A percentile compares a stretch with the other conserved stretches of the same genome.
phyloP scores from a whole-genome alignment of 2,329 filamentous ascomycete genomes.

The Aureobasidium sp. region DNA sequence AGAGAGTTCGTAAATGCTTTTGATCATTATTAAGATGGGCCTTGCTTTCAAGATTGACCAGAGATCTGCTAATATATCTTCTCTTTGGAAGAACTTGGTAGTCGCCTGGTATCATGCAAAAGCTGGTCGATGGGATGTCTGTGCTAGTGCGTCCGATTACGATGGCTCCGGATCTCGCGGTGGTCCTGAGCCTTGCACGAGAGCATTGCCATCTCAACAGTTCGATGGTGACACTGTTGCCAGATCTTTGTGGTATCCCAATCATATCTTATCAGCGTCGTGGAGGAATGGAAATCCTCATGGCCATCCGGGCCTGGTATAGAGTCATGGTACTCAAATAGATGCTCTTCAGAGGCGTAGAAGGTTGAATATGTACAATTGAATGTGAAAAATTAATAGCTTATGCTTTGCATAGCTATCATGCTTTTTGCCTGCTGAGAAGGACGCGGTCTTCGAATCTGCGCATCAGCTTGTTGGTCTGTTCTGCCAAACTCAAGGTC shows the following conservation, averaged over 20 bases:
- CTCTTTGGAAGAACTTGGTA: not conserved
- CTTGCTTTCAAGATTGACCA: not conserved
- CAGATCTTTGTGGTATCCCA: not conserved
- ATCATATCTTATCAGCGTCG: not conserved
- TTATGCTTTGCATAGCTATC: no score
- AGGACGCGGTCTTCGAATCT: slow-evolving; percentile 59
- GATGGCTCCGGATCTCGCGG: no score
- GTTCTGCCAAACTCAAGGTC: slow-evolving; percentile 86
- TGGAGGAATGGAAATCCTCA: not conserved
- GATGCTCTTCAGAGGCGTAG: not conserved
- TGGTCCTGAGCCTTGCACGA: not conserved
- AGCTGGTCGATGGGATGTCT: not conserved
- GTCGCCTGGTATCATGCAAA: not conserved
- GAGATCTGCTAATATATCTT: not conserved
- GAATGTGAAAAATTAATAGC: not conserved
- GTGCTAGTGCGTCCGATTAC: not conserved
- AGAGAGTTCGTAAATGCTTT: not conserved
- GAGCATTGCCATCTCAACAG: not conserved
- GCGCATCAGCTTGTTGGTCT: slow-evolving; percentile 88
- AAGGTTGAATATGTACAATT: not conserved
- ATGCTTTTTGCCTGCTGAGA: slow-evolving; percentile 18
- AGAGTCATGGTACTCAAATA: not conserved
- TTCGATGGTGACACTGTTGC: not conserved
- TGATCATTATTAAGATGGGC: not conserved
- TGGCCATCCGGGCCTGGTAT: not conserved